Base-by-base conservation (phyloP, 176 grass and related monocot genomes). In the Puccinellia tenuiflora region DNA sequence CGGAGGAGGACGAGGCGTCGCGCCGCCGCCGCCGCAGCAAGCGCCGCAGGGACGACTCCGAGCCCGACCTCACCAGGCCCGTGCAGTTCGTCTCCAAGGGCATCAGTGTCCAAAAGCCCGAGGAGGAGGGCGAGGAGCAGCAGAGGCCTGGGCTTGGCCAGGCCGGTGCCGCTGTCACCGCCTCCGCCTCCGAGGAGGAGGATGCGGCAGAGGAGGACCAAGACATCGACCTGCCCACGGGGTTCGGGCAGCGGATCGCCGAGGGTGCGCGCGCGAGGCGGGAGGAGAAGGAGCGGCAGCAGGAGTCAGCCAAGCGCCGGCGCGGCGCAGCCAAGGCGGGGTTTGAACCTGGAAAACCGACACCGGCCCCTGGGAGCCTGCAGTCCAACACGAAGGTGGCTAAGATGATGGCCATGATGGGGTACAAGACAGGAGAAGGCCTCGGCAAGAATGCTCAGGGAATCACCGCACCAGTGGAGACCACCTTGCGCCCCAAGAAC, bases 331-430 rank as follows among this genome's bases (percentile, higher is more conserved):
- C 48, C 2, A 39, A 67, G 11, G 52, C 53, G 0, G 90, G 84
- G 61, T 68, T 76, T 12, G 88, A 83, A 74, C 81, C 75, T 10
- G 88, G 59, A 21, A 68, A 60, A 57, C 86, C 55, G 37, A 22
- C 80, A 0, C 25, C 73, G 1, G 80, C 82, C 6, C 82, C 80
- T 0, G 88, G 90, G n/a, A 90, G 80, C 35, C 78, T 94, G 43
- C 80, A 88, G 77, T 20, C 63, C 1, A 89, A 94, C 62, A 52
- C 39, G 1, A 89, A 71, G 69, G 94, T 92, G 67, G 88, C 88
- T 35, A 92, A 86, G 65, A 70, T 94, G 80, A 97, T 97, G 89
- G 73, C 73, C 6, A 83, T 43, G 85, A 97, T 97, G 94, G 94
- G 92, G 20, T 89, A 92, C 81, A 91, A 88, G 86, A 67, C 30